Evolutionary conservation across 139 green algal species (phyloP), one percentile per base, ranked within the genome.

Genomic region (Mesotaenium endlicherianum): DNA sequence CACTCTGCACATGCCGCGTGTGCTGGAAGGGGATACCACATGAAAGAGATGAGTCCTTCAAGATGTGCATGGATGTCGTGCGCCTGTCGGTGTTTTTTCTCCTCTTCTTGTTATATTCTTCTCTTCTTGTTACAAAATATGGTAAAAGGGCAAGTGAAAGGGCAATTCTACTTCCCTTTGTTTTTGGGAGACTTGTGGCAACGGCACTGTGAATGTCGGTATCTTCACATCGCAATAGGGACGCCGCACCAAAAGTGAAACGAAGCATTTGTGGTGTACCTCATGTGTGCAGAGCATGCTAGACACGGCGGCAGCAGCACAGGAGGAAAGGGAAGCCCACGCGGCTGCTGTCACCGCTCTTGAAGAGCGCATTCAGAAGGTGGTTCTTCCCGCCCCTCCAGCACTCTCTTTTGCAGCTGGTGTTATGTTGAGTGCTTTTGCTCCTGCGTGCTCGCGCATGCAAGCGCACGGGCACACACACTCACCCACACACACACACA

Each of bases 271-370:
- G 55, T 67, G 55, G 55, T 57, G 8, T 57, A 8, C 47, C 11
- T 57, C 8, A 26, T 57, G 8, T 57, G 47, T 81, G 72, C 72
- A 81, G 72, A 67, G 30, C 30, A 34, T 81, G 42, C 75, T 82
- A 42, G 75, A 82, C 39, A 31, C 42, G 2, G 41, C 36, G 36
- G 31, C 72, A 0, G 16, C 17, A 57, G 43, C 75, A 8, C 42
- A 81, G 11, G 72, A 81, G 42, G 72, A 68, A 64, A 68, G 71
- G 17, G 72, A 68, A 36, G 16, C 38, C 4, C 42, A 70, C 3
- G 72, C 31, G 38, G 44, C 38, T 39, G 8, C 38, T 11, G 4
- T 81, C 17, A 5, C 41, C 2, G 72, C n/a, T 30, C 3, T 81
- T 2, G 40, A 36, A 70, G 72, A 78, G 20, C 34, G 70, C 11